phyloP scores from a whole-genome alignment of 441 rosid species.

The Gossypium gossypioides region DNA sequence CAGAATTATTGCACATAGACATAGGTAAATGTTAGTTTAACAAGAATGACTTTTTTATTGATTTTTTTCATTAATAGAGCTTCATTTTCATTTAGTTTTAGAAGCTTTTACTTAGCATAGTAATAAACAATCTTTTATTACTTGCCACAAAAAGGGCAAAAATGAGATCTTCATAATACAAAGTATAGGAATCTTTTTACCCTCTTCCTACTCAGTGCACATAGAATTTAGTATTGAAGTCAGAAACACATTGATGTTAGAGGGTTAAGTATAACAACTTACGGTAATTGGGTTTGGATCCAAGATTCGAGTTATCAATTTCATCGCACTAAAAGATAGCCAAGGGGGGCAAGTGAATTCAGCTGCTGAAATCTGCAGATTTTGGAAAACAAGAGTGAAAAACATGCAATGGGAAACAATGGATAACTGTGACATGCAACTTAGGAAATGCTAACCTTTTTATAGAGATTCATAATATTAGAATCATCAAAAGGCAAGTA shows the following conservation, averaged over 20 bases:
- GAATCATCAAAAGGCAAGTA: constrained; percentile 98
- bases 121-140: not conserved
- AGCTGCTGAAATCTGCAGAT: constrained; percentile 68
- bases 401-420: constrained; percentile 11
- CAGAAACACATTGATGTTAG: not conserved
- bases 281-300: constrained; percentile 92
- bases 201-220: not conserved
- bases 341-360: constrained; percentile 86
- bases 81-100: not conserved
- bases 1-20: constrained; percentile 1
- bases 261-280: constrained; percentile 23
- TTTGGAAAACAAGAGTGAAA: constrained; percentile 14
- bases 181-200: too few species aligned
- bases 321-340: constrained; percentile 78
- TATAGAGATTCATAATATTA: constrained; percentile 84
- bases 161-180: not conserved
- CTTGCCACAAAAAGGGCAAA: not conserved
- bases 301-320: constrained; percentile 65
- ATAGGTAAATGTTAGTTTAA: not conserved
- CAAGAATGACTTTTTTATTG: not conserved
- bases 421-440: constrained; percentile 12
- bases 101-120: not conserved
- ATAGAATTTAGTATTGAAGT: not conserved
- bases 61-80: not conserved
- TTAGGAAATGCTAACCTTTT: constrained; percentile 61